Evolutionary conservation across 495 filamentous ascomycete species (phyloP), one percentile per base, ranked within the genome.

Genomic region (Lepraria neglecta): DNA sequence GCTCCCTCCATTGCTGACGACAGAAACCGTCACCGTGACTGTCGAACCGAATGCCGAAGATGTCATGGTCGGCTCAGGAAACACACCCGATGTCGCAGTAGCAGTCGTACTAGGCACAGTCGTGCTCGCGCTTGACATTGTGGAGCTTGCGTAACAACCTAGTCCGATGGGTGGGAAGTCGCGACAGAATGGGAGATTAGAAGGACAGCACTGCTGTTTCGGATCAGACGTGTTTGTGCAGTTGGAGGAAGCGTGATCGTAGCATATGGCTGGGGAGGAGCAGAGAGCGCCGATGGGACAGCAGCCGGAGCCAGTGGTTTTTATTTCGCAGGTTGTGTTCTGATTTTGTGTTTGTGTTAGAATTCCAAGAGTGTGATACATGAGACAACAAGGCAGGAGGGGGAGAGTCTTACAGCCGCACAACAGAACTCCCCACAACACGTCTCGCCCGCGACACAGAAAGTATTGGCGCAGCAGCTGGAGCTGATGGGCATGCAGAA

Each of bases 371-470:
- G 7, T 30, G 19, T 9, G 42, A n/a, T 35, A 9, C 2, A 31
- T 46, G 27, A 15, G 24, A 42, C 1, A 14, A 12, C 35, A 21
- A 17, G 19, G 35, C 11, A 5, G 27, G 19, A 17, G 24, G 48
- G 17, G 43, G 38, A 11, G 27, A n/a, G n/a, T 53, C 60, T 47
- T 62, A 68, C 67, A 28, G 38, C 35, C n/a, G 44, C 17, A 48
- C 67, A 68, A 40, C 67, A 68, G 15, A 30, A 47, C 9, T 66
- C 40, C 19, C 61, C 64, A 47, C 67, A 68, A 40, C 67, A 68
- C 10, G 45, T 51, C 50, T 66, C 58, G 3, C 43, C 58, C 5
- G 53, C 14, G 6, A 53, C 33, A 35, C 67, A 68, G 14, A 48
- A 52, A 4, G 61, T 66, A n/a, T 51, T 38, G 2, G 40, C 46